Conservation (phyloP, 2,329 filamentous ascomycete species). For the Talaromyces sp. region DNA sequence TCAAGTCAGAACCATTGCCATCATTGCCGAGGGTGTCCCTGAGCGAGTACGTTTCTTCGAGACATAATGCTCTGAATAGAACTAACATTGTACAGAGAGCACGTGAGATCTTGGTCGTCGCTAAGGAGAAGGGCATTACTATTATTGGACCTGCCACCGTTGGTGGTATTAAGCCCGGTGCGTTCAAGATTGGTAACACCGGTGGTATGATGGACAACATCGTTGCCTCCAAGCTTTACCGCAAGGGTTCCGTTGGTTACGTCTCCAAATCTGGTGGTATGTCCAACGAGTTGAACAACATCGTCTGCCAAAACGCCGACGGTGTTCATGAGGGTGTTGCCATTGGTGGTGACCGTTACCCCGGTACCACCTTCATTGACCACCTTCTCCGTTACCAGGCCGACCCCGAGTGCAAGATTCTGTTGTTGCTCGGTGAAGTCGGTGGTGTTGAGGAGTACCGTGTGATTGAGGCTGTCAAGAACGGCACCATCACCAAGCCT, state of each 20-base stretch:
- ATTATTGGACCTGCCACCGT: constrained; percentile 98
- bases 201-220: constrained; percentile 99
- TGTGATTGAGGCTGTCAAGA: constrained; percentile 96
- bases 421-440: constrained; percentile 93
- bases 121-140: constrained; percentile 97
- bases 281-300: constrained; percentile 99
- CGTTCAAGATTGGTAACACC: constrained; percentile 99
- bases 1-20: constrained; percentile 97
- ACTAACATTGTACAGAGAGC: constrained; percentile 63
- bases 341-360: constrained; percentile 98
- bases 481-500: constrained; percentile 92
- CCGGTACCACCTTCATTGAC: constrained; percentile 98
- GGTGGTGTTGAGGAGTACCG: constrained; percentile 99
- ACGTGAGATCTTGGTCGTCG: constrained; percentile 94
- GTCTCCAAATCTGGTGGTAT: constrained; percentile 99
- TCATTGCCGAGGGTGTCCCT: constrained; percentile 98
- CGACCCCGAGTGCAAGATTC: constrained; percentile 96
- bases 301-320: constrained; percentile 91
- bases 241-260: constrained; percentile 96
- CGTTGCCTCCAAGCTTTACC: constrained; percentile 98
- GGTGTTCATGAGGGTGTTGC: constrained; percentile 99
- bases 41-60: constrained; percentile 67
- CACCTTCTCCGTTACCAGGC: constrained; percentile 94
- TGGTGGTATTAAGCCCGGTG: constrained; percentile 98
- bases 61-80: not conserved